Base-by-base conservation (phyloP, 345 rosid genomes). In the Sisymbrium irio region DNA sequence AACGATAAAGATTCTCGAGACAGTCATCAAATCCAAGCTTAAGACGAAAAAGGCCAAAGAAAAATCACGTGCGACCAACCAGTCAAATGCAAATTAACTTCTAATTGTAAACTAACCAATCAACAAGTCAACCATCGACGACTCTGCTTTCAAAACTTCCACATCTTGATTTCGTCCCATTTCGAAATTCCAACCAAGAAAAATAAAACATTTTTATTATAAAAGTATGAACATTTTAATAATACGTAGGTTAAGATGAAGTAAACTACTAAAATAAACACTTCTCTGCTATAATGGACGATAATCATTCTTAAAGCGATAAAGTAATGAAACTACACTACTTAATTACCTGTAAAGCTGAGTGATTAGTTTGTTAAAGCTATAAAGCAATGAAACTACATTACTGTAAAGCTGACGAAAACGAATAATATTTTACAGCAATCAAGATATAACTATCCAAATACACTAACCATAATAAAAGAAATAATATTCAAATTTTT, bases 31-130 rank as follows among this genome's bases (percentile, higher is more conserved):
- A 55, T n/a, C 70, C 35, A 22, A 6, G 66, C 13, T 27, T 65
- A 56, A 46, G 51, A 35, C 20, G 41, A 65, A 54, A 44, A n/a
- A 59, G 4, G 54, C 67, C 73, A 74, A 61, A 75, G 56, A 13
- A 53, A 53, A 68, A 53, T 32, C 79, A 75, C 65, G 54, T 69
- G 50, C 3, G 6, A 75, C 32, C 58, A 67, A 30, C 20, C 20
- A 41, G 18, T 13, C 63, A 60, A 30, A 32, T 15, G 12, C 1
- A 20, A 42, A 7, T 13, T 73, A 14, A 9, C 66, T 27, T 22
- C 20, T 3, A 8, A 74, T 27, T 22, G 15, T 3, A 8, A 74
- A 35, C 67, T 66, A 66, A 18, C 14, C 13, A 39, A 1, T 39
- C 73, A 0, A 75, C 20, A 19, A 60, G 55, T 40, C 73, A 67